Evolutionary conservation across 2,329 filamentous ascomycete species (phyloP).

Genomic region (Aspergillus sp.): DNA sequence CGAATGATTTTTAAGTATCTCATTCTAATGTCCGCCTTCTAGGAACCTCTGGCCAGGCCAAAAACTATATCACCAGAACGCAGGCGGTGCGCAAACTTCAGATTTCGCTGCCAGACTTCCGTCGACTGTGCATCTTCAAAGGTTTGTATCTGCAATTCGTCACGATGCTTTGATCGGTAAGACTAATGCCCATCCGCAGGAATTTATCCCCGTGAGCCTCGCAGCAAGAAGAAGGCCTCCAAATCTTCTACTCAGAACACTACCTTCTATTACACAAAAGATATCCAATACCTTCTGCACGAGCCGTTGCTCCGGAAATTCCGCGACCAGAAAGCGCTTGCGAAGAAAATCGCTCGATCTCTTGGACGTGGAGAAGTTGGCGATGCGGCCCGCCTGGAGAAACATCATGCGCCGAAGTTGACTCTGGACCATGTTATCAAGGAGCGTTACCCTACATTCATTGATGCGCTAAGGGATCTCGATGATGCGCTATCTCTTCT

Average conservation of each 20-base stretch:
- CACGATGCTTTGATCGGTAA: neutral
- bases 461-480: slow-evolving; percentile 88
- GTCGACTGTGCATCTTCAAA: slow-evolving; percentile 99
- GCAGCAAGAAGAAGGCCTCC: slow-evolving; percentile 94
- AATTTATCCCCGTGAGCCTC: slow-evolving; percentile 95
- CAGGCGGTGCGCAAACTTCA: slow-evolving; percentile 97
- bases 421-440: slow-evolving; percentile 96
- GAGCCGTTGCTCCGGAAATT: slow-evolving; percentile 93
- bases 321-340: slow-evolving; percentile 92
- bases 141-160: slow-evolving; percentile 45
- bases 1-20: neutral
- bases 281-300: slow-evolving; percentile 97
- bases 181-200: slow-evolving; percentile 44
- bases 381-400: slow-evolving; percentile 86
- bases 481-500: slow-evolving; percentile 97
- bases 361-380: slow-evolving; percentile 87
- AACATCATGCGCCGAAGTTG: slow-evolving; percentile 84
- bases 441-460: slow-evolving; percentile 96
- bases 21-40: slow-evolving; percentile 8
- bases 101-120: slow-evolving; percentile 94
- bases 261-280: slow-evolving; percentile 89
- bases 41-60: slow-evolving; percentile 86
- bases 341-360: slow-evolving; percentile 95
- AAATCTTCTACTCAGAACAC: slow-evolving; percentile 87
- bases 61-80: slow-evolving; percentile 97